A percentile compares a stretch with the other conserved stretches of the same genome.
Evolutionary conservation across 352 stramenopile species (phyloP).

Genomic region (Peronosclerospora sorghi): DNA sequence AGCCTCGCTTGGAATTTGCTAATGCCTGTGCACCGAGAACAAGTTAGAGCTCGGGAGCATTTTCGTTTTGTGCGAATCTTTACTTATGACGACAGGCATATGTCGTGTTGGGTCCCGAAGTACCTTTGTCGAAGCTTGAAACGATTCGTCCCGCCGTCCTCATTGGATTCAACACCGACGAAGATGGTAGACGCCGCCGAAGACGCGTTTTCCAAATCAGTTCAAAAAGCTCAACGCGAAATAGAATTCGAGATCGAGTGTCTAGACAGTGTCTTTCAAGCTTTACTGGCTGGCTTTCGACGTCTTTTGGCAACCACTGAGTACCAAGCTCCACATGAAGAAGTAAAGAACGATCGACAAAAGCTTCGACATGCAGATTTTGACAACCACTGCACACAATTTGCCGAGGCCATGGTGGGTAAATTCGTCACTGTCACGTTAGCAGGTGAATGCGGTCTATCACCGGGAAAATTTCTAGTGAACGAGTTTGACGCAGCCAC

Average conservation of each 20-base stretch:
- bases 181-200: constrained; percentile 2
- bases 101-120: constrained; percentile 69
- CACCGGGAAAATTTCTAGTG: constrained; percentile 9
- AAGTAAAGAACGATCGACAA: constrained; percentile 4
- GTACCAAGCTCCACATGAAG: background rate
- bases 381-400: constrained; percentile 9
- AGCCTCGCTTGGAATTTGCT: constrained; percentile 40
- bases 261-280: constrained; percentile 22
- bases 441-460: constrained; percentile 4
- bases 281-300: constrained; percentile 19
- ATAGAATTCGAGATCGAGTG: constrained; percentile 12
- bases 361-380: constrained; percentile 4
- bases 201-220: constrained; percentile 12
- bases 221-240: constrained; percentile 19
- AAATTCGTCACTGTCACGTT: constrained; percentile 21
- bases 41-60: constrained; percentile 16
- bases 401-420: constrained; percentile 19
- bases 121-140: constrained; percentile 58
- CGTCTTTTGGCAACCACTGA: background rate
- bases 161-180: background rate
- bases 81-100: constrained; percentile 19
- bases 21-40: constrained; percentile 25
- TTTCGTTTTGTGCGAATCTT: constrained; percentile 65
- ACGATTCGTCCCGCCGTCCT: constrained; percentile 8
- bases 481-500: constrained; percentile 12